Percentiles rank a stretch among this genome's conserved stretches.
phyloP scores from a whole-genome alignment of 2,329 filamentous ascomycete genomes.

The Ceratocystiopsis sp. region DNA sequence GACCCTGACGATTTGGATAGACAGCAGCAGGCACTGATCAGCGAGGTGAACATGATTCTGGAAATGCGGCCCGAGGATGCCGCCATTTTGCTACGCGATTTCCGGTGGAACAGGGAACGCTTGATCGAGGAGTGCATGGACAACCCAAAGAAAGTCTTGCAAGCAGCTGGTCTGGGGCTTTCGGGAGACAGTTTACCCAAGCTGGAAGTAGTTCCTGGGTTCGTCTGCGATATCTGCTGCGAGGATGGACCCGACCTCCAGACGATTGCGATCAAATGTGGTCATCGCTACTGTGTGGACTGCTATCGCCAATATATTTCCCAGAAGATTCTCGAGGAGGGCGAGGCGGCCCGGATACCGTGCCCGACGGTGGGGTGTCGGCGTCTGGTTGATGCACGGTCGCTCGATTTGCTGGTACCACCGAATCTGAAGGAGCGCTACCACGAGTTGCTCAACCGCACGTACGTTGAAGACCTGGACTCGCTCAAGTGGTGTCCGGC shows the following conservation, averaged over 20 bases:
- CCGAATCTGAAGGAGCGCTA: conserved; percentile 47
- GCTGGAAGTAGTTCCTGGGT: conserved; percentile 55
- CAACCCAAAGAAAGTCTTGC: conserved; percentile 57
- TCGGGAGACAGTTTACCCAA: conserved; percentile 44
- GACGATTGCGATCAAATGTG: conserved; percentile 89
- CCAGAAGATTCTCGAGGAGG: conserved; percentile 90
- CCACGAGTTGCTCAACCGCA: conserved; percentile 70
- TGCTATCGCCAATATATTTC: conserved; percentile 84
- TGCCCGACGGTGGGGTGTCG: conserved; percentile 80
- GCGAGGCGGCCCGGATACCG: conserved; percentile 85
- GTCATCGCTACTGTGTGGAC: conserved; percentile 79
- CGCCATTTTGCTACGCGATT: conserved; percentile 76
- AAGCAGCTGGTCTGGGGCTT: conserved; percentile 65
- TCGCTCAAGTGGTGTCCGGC: conserved; percentile 95
- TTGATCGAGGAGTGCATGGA: conserved; percentile 97
- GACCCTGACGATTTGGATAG: conserved; percentile 64
- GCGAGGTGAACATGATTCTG: conserved; percentile 82
- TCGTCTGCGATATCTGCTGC: conserved; percentile 90
- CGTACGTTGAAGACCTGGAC: conserved; percentile 94
- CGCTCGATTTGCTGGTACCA: conserved; percentile 59
- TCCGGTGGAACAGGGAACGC: conserved; percentile 91
- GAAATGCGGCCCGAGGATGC: conserved; percentile 78
- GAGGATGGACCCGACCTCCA: conserved; percentile 64
- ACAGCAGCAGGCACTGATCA: conserved; percentile 72
- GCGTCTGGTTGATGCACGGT: conserved; percentile 79